Evolutionary conservation across 495 filamentous ascomycete species (phyloP).

Genomic region (Daldinia caldariorum): DNA sequence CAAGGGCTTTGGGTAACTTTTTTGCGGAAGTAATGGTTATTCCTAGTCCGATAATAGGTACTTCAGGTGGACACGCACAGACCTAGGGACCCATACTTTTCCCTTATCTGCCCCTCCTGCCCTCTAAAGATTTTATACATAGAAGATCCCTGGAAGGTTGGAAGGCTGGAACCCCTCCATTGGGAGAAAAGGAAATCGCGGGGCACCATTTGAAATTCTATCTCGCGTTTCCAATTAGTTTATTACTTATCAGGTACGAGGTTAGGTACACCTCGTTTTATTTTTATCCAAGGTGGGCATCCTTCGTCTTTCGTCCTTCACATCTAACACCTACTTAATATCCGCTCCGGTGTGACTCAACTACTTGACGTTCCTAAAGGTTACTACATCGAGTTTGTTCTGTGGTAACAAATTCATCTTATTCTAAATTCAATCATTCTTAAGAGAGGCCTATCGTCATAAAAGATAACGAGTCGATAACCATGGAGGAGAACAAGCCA

Average conservation of each 20-base stretch:
- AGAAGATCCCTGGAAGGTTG: too few species aligned
- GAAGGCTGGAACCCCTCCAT: conserved; percentile 35
- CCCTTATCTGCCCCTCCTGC: conserved; percentile 28
- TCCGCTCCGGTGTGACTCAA: conserved; percentile 28
- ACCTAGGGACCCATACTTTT: conserved; percentile 14
- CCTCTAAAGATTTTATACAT: conserved; percentile 22
- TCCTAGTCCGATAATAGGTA: conserved; percentile 35
- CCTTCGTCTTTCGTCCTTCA: neutral
- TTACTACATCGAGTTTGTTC: neutral
- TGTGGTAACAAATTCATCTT: neutral
- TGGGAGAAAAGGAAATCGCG: conserved; percentile 30
- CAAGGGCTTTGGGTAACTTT: conserved; percentile 43
- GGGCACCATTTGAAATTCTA: conserved; percentile 33
- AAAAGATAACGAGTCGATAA: conserved; percentile 3
- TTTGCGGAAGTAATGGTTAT: conserved; percentile 45
- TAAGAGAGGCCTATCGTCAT: neutral
- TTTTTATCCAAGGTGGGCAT: conserved; percentile 17
- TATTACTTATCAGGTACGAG: conserved; percentile 1
- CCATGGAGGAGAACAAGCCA: conserved; percentile 56
- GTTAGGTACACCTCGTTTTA: neutral
- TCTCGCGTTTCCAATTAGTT: too few species aligned
- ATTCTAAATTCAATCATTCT: neutral
- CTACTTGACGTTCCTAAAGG: conserved; percentile 6
- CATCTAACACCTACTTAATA: neutral
- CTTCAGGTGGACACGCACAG: conserved; percentile 43